A percentile compares a stretch with the other conserved stretches of the same genome.
Conservation (phyloP, 306 rosid genomes). For the Quillaja saponaria region DNA sequence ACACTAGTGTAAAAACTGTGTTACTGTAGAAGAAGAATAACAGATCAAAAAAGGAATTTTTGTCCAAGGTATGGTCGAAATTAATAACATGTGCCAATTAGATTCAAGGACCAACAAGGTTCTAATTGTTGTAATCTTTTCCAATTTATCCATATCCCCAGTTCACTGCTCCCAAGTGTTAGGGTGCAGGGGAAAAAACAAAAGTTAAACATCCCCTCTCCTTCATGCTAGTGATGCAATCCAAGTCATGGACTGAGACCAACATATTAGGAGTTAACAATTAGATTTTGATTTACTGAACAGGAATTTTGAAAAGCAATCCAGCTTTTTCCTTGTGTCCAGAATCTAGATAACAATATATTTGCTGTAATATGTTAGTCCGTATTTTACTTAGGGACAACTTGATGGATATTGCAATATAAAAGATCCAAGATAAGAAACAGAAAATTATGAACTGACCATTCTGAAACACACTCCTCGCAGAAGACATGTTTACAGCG, state of each 20-base stretch:
- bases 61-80: slow-evolving; percentile 8
- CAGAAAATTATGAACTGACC: slow-evolving; percentile 56
- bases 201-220: slow-evolving; percentile 4
- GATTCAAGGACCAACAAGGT: slow-evolving; percentile 13
- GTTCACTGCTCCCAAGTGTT: slow-evolving; percentile 3
- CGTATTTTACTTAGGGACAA: too few relatives aligned
- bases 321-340: slow-evolving; percentile 2
- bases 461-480: slow-evolving; percentile 91
- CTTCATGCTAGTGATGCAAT: background rate
- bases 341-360: background rate
- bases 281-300: too few relatives aligned
- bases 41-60: background rate
- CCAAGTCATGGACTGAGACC: slow-evolving; percentile 5
- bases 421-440: slow-evolving; percentile 19
- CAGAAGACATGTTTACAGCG: slow-evolving; percentile 92
- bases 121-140: background rate
- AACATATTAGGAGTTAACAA: background rate
- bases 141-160: background rate
- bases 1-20: background rate
- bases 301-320: background rate
- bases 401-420: slow-evolving; percentile 4
- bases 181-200: background rate
- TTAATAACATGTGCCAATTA: background rate
- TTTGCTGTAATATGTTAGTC: slow-evolving; percentile 7
- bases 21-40: slow-evolving; percentile 7